phyloP scores from a whole-genome alignment of 2,329 filamentous ascomycete species.

The Aureobasidium sp. region DNA sequence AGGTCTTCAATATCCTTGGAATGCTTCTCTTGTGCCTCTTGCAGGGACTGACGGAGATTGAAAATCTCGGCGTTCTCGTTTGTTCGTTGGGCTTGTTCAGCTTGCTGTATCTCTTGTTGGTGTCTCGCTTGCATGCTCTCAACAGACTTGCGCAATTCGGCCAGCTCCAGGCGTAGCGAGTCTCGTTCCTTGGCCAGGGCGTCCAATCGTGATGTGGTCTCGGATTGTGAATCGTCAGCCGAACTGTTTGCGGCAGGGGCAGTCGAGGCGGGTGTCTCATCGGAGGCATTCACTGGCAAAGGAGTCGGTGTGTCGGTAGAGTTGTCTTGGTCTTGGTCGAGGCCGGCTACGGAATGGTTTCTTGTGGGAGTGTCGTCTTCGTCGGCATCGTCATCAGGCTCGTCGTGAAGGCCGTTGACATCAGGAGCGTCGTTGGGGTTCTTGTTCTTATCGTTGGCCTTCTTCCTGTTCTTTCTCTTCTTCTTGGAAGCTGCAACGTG shows the following conservation, averaged over 20 bases:
- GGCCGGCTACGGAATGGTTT: conserved; percentile 6
- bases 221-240: conserved; percentile 13
- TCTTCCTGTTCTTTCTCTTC: conserved; percentile 55
- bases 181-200: conserved; percentile 76
- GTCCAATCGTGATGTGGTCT: conserved; percentile 50
- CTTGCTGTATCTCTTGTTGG: conserved; percentile 56
- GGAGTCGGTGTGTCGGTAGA: conserved; percentile 5
- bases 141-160: conserved; percentile 72
- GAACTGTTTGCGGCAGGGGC: not conserved
- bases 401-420: conserved; percentile 29
- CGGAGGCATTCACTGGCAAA: conserved; percentile 19
- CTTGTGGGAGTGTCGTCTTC: conserved; percentile 24
- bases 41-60: conserved; percentile 71
- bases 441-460: conserved; percentile 41
- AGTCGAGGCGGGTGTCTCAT: not conserved
- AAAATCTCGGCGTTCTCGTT: conserved; percentile 59
- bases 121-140: conserved; percentile 73
- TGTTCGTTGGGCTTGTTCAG: conserved; percentile 30
- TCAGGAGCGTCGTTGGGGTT: conserved; percentile 32
- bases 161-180: conserved; percentile 71
- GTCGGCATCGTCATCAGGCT: conserved; percentile 32
- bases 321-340: conserved; percentile 17
- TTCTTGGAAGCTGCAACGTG: conserved; percentile 39
- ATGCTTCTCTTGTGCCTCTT: conserved; percentile 65
- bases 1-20: not conserved